phyloP scores from a whole-genome alignment of 768 basidiomycete genomes.

The Amyloporia xantha region DNA sequence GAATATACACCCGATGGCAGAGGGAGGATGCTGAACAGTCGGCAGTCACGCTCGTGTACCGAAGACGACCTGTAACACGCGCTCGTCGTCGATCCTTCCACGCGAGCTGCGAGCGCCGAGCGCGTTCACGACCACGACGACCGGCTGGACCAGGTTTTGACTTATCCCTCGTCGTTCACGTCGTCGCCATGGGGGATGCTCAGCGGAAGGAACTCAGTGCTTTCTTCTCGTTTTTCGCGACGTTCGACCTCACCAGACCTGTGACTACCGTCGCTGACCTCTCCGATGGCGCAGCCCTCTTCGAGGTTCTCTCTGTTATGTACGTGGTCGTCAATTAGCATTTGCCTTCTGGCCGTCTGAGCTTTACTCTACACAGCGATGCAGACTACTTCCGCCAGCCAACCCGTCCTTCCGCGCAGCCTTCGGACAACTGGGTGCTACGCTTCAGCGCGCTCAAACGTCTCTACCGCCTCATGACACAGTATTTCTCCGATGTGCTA shows the following conservation, averaged over 20 bases:
- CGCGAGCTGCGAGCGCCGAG: no score
- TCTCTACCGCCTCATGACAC: conserved; percentile 81
- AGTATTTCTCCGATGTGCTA: conserved; percentile 80
- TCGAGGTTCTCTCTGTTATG: conserved; percentile 71
- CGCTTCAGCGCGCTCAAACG: conserved; percentile 80
- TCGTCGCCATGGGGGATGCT: conserved; percentile 20
- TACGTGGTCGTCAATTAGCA: conserved; percentile 32
- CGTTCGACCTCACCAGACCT: conserved; percentile 61
- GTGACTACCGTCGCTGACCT: conserved; percentile 63
- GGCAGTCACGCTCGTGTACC: no score
- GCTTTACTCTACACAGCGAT: conserved; percentile 44
- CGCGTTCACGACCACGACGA: not conserved
- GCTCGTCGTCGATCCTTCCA: no score
- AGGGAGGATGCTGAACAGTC: no score
- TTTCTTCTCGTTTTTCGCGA: conserved; percentile 74
- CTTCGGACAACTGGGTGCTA: conserved; percentile 84
- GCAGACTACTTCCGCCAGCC: conserved; percentile 68
- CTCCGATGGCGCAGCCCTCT: conserved; percentile 71
- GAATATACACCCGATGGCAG: no score
- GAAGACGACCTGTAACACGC: no score
- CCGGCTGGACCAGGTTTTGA: not conserved
- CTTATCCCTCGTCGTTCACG: not conserved
- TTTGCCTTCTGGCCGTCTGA: not conserved
- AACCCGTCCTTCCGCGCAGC: conserved; percentile 49
- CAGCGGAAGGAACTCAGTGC: conserved; percentile 65